phyloP scores from a whole-genome alignment of 1,284 basidiomycete species.

The Ustilago sp. region DNA sequence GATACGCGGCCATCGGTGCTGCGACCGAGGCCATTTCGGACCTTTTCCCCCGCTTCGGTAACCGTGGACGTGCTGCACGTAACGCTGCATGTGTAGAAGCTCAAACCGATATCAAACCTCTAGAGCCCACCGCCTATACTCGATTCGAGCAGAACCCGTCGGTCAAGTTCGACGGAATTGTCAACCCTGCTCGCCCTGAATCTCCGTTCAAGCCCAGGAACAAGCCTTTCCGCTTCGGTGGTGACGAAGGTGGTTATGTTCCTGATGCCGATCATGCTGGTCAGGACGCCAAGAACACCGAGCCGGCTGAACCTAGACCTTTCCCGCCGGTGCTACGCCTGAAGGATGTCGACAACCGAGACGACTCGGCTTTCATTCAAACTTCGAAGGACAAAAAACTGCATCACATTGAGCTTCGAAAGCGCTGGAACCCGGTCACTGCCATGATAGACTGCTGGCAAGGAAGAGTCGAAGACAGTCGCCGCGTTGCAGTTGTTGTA shows the following conservation, averaged over 20 bases:
- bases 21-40: constrained; percentile 5
- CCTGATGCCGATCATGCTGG: constrained; percentile 15
- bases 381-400: background rate
- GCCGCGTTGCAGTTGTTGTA: background rate
- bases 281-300: too few relatives aligned
- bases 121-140: background rate
- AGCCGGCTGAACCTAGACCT: background rate
- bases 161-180: background rate
- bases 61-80: background rate
- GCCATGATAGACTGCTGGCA: background rate
- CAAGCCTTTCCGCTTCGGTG: constrained; percentile 13
- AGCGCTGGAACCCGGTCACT: constrained; percentile 11
- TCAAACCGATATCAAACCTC: background rate
- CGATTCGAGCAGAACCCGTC: constrained; percentile 2
- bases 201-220: background rate
- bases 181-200: background rate
- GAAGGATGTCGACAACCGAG: background rate
- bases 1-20: background rate
- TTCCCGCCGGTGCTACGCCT: background rate
- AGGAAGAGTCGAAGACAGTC: background rate
- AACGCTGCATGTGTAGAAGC: constrained; percentile 13
- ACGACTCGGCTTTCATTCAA: background rate
- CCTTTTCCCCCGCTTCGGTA: constrained; percentile 12
- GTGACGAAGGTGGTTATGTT: constrained; percentile 23
- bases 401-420: background rate